Percentiles rank a stretch among this genome's conserved stretches.
These are phyloP conservation scores for Calonectria multiphialidica DNA, from an alignment of 2,329 filamentous ascomycete species.

Conservation along the genomic window DNA sequence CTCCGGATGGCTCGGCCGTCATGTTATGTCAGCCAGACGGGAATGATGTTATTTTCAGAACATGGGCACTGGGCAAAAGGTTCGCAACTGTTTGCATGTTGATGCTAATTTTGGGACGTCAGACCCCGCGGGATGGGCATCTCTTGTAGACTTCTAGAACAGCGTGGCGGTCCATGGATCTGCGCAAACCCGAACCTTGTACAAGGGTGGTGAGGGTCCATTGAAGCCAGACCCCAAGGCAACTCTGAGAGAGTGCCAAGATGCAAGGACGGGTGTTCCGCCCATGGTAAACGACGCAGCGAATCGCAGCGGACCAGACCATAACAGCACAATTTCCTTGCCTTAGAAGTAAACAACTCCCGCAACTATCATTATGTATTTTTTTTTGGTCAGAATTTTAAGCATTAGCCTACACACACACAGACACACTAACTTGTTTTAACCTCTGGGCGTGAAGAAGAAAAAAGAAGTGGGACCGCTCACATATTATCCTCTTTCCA, in stretches of 20 bases:
- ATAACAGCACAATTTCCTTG: neutral
- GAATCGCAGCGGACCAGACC: neutral
- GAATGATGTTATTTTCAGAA: too few relatives aligned
- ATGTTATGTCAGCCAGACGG: neutral
- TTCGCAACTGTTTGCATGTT: neutral
- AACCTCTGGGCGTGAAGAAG: neutral
- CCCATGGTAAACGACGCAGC: neutral
- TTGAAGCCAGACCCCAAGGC: neutral
- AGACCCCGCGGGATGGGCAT: neutral
- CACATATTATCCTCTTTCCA: neutral
- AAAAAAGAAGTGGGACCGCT: neutral
- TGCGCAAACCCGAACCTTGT: slow-evolving; percentile 1
- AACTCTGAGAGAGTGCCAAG: neutral
- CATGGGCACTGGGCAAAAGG: neutral
- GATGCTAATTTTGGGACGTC: neutral
- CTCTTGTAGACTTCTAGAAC: neutral
- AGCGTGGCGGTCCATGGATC: neutral
- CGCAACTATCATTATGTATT: neutral
- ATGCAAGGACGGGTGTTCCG: neutral
- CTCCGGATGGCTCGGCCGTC: neutral
- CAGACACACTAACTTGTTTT: neutral
- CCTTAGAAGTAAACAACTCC: neutral
- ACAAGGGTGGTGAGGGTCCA: neutral
- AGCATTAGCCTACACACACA: neutral
- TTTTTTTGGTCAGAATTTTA: neutral